phyloP scores from a whole-genome alignment of 768 basidiomycete species.

The Crepidotus variabilis region DNA sequence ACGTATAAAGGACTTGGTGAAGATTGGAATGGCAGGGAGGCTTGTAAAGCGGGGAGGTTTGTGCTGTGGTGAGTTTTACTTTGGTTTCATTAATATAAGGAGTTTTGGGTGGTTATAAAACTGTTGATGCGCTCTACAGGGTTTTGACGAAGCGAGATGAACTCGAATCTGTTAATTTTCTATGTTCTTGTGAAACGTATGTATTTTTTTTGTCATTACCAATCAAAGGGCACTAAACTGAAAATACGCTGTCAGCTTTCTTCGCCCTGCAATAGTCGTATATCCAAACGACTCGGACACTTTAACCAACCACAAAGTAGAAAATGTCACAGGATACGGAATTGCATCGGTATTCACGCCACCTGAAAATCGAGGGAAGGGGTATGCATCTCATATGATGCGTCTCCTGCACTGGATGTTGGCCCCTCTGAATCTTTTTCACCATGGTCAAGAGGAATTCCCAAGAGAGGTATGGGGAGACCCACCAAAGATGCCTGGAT shows the following conservation, averaged over 20 bases:
- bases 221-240: neutral
- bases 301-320: constrained; percentile 9
- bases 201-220: constrained; percentile 12
- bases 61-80: constrained; percentile 42
- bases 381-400: constrained; percentile 65
- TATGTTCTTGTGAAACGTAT: constrained; percentile 63
- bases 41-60: constrained; percentile 40
- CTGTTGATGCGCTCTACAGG: constrained; percentile 41
- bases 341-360: constrained; percentile 59
- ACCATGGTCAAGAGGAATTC: constrained; percentile 8
- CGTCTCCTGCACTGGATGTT: constrained; percentile 47
- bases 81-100: neutral
- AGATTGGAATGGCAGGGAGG: constrained; percentile 35
- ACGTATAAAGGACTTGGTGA: constrained; percentile 42
- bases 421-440: constrained; percentile 15
- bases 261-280: constrained; percentile 10
- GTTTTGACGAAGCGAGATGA: constrained; percentile 51
- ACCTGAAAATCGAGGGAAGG: constrained; percentile 41
- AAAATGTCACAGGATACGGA: constrained; percentile 42
- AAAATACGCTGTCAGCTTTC: constrained; percentile 5
- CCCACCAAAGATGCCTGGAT: constrained; percentile 11
- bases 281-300: constrained; percentile 23
- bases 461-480: constrained; percentile 25
- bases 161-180: constrained; percentile 48
- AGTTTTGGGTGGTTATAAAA: neutral